Base-by-base conservation (phyloP, 495 filamentous ascomycete genomes). In the Penicillium turbatum region DNA sequence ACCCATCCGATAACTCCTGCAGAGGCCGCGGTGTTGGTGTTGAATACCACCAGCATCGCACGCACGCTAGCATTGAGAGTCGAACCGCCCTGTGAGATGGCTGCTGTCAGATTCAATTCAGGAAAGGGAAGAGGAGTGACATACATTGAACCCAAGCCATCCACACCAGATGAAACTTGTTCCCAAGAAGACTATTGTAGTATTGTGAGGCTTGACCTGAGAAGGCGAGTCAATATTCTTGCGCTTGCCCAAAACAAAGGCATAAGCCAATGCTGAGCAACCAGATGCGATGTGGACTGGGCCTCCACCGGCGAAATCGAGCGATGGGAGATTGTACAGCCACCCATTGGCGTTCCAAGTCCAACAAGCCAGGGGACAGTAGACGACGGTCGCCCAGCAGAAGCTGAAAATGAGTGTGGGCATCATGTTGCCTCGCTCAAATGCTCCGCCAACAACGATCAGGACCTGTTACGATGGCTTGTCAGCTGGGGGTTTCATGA, bases 101-200 rank as follows among this genome's bases (percentile, higher is more conserved):
- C 4, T 42, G 30, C 15, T 16, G 31, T 56, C 31, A 59, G 35
- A 31, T 9, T 26, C 8, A 6, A 11, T 16, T 24, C 9, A 32
- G 36, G 2, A 6, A 29, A 17, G 16, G 34, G 19, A 24, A 44
- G n/a, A 30, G 24, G 13, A 13, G 37, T 48, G 12, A 54, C 61
- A 26, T 56, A 74, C 72, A 54, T 85, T 85, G 62, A 86, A 86
- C 8, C 81, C 80, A 53, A 80, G 73, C 80, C 79, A 82, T 16
- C 79, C 80, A 44, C 81, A 80, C 81, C 81, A 84, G 47, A 83
- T 79, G 27, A 83, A 65, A 0, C 76, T 67, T 2, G 81, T 84
- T 5, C 81, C 81, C 17, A 83, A 62, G 59, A 83, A 82, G 15
- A 83, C 77, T 36, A 81, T 60, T 3, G 76, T 78, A 3, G 77